Conservation (phyloP, 192 early-diverging fungal genomes). For the Pilaira anomala region DNA sequence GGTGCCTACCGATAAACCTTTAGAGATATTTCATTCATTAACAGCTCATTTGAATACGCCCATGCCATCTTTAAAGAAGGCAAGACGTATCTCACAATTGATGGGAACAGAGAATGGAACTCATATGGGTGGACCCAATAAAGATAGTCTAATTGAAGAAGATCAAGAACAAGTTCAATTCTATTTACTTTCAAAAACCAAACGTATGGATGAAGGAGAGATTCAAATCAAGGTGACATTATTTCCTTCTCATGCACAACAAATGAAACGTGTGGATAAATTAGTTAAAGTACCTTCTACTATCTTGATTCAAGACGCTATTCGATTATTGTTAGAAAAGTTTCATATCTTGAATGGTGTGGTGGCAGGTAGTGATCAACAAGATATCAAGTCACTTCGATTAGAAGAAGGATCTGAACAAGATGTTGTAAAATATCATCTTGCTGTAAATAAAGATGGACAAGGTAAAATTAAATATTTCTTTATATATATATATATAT, state of each 20-base stretch:
- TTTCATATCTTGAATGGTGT: slow-evolving; percentile 33
- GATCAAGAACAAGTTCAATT: slow-evolving; percentile 16
- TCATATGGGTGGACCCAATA: slow-evolving; percentile 23
- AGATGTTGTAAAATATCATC: slow-evolving; percentile 19
- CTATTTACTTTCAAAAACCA: slow-evolving; percentile 23
- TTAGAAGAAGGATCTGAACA: slow-evolving; percentile 14
- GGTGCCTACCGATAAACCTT: slow-evolving; percentile 47
- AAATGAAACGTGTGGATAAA: slow-evolving; percentile 9
- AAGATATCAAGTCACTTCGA: background rate
- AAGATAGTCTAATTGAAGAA: background rate
- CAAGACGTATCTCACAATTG: slow-evolving; percentile 41
- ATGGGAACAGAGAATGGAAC: slow-evolving; percentile 19
- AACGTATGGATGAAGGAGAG: slow-evolving; percentile 16
- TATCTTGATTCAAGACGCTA: slow-evolving; percentile 40
- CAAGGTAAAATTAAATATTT: slow-evolving; percentile 16
- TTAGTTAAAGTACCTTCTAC: slow-evolving; percentile 19
- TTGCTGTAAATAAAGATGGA: slow-evolving; percentile 14
- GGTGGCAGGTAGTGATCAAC: background rate
- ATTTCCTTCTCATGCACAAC: background rate
- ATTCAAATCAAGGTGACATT: slow-evolving; percentile 26
- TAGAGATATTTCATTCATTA: slow-evolving; percentile 51
- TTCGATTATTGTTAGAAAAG: slow-evolving; percentile 41
- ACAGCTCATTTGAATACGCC: slow-evolving; percentile 47
- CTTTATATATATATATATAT: background rate
- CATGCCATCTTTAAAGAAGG: slow-evolving; percentile 43